Percentiles rank a stretch among this genome's conserved stretches.
Conservation (phyloP, 2,329 filamentous ascomycete species). For the Amphichorda felina region DNA sequence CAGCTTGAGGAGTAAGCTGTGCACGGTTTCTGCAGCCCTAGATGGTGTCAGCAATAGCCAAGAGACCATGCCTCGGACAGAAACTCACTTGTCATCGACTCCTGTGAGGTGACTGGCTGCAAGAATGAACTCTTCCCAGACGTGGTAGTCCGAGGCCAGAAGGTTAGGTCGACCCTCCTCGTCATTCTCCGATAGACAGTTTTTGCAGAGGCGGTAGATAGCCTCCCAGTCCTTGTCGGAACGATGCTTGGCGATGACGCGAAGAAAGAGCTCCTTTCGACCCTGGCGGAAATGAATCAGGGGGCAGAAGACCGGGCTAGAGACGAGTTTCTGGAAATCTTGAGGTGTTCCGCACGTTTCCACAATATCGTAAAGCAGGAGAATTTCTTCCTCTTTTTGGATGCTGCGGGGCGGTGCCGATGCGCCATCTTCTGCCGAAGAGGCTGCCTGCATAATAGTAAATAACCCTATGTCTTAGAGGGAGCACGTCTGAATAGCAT, state of each 20-base stretch:
- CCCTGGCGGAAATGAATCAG: slow-evolving; percentile 30
- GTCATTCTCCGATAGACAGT: slow-evolving; percentile 26
- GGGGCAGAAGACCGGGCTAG: slow-evolving; percentile 27
- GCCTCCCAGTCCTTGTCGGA: slow-evolving; percentile 25
- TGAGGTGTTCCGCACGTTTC: slow-evolving; percentile 27
- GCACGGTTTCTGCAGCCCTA: slow-evolving; percentile 15
- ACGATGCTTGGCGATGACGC: slow-evolving; percentile 25
- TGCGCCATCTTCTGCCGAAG: slow-evolving; percentile 7
- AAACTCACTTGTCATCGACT: slow-evolving; percentile 18
- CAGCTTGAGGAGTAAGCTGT: slow-evolving; percentile 16
- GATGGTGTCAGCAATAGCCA: not conserved
- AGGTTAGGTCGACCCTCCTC: slow-evolving; percentile 24
- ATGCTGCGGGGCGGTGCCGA: slow-evolving; percentile 17
- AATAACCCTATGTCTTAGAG: slow-evolving; percentile 2
- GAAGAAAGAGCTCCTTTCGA: slow-evolving; percentile 33
- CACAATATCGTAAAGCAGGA: slow-evolving; percentile 35
- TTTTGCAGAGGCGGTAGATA: slow-evolving; percentile 29
- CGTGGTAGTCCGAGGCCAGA: slow-evolving; percentile 30
- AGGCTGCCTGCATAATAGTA: slow-evolving; percentile 7
- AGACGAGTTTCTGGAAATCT: slow-evolving; percentile 26
- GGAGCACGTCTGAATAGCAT: slow-evolving; percentile 1
- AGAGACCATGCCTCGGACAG: not conserved
- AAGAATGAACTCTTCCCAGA: slow-evolving; percentile 26
- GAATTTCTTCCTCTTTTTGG: slow-evolving; percentile 35
- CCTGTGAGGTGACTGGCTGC: slow-evolving; percentile 22